Percentiles rank a stretch among this genome's conserved stretches.
Evolutionary conservation across 768 basidiomycete genomes (phyloP).

Genomic region (Cyclocybe aegerita): DNA sequence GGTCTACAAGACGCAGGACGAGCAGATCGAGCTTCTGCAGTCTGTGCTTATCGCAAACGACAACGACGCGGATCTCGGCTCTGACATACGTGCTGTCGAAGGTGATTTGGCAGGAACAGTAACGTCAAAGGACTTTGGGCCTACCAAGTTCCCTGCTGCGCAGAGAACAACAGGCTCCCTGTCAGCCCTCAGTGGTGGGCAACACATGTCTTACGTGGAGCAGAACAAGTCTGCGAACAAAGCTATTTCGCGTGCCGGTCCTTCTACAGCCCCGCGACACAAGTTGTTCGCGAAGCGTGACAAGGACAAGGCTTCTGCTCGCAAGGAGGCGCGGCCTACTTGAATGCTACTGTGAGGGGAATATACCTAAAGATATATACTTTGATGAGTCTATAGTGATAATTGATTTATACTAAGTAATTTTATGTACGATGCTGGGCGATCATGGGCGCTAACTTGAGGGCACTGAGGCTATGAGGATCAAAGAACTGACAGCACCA

Average conservation of each 20-base stretch:
- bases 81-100: constrained; percentile 80
- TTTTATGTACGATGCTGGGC: too few relatives aligned
- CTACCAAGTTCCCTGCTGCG: constrained; percentile 61
- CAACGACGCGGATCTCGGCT: constrained; percentile 83
- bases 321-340: constrained; percentile 39
- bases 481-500: too few relatives aligned
- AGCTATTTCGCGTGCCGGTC: constrained; percentile 55
- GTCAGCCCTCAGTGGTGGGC: constrained; percentile 81
- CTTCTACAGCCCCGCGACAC: constrained; percentile 51
- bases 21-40: constrained; percentile 96
- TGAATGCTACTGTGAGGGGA: neutral
- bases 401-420: too few relatives aligned
- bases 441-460: too few relatives aligned
- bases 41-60: constrained; percentile 91
- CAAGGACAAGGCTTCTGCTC: constrained; percentile 61
- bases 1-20: constrained; percentile 87
- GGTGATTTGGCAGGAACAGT: constrained; percentile 85
- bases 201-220: constrained; percentile 92
- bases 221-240: constrained; percentile 92
- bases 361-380: neutral
- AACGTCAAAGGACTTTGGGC: constrained; percentile 86
- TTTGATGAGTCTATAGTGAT: neutral
- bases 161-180: constrained; percentile 83
- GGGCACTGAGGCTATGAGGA: too few relatives aligned
- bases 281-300: constrained; percentile 84